Evolutionary conservation across 140 eudicot genomes (phyloP), one percentile per base, ranked within the genome.

Genomic region (Ambrosia hybrid): DNA sequence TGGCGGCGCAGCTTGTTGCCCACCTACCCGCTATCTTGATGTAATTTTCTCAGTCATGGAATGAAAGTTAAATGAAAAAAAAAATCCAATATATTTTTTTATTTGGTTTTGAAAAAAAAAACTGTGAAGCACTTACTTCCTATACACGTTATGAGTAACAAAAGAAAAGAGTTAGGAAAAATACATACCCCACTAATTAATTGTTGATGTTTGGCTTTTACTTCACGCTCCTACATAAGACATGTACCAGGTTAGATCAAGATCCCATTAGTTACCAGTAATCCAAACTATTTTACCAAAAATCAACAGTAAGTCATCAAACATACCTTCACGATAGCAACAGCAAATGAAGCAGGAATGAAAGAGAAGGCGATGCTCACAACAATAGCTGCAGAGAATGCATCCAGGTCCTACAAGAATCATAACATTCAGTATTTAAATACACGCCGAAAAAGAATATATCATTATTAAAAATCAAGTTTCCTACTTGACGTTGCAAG

Each of bases 181-280:
- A 68, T 57, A 6, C 77, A 80, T 85, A 92, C 99, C 84, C 99
- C 99, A 83, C 99, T 94, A 73, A 94, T 86, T 70, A 94, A 81
- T 66, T 94, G 99, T 74, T 94, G 99, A 83, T 94, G 99, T 85
- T 94, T 94, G 38, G 96, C 99, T 83, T 90, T 94, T 70, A 90
- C 96, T 88, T 94, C 99, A 75, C 91, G 91, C 78, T 94, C 99
- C 98, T 92, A 83, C 79, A 86, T 38, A 69, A 72, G 46, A 71
- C 59, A 75, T 67, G 69, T 49, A 67, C 36, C 3, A 34, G 16
- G 58, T 72, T 65, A 34, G 13, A 65, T 8, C 55, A 53, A 6
- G 0, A 21, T 21, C 30, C 30, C 30, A 21, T 21, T 21, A 21
- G 30, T 21, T 21, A 21, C 30, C 30, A 21, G 30, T 21, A 21